A percentile compares a stretch with the other conserved stretches of the same genome.
phyloP scores from a whole-genome alignment of 192 early-diverging fungal species.

The Coemansia sp. region DNA sequence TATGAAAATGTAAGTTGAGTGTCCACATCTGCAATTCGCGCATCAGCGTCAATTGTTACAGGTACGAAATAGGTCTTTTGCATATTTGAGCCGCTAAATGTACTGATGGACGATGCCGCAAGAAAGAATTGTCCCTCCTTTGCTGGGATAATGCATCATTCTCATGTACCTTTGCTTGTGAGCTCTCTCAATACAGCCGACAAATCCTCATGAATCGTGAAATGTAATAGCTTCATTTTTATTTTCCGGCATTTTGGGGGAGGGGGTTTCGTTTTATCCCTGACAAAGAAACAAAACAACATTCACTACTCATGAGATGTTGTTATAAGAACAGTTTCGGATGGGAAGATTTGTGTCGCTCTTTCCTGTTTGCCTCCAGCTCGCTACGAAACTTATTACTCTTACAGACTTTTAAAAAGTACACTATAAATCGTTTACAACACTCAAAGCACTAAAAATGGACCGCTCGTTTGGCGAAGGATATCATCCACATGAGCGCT shows the following conservation, averaged over 20 bases:
- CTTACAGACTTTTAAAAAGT: no score
- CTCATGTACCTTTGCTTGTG: neutral
- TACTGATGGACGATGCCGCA: neutral
- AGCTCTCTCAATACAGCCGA: conserved; percentile 1
- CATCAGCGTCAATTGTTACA: neutral
- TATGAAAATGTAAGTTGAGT: neutral
- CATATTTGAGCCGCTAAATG: neutral
- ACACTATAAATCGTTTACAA: neutral
- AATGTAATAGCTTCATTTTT: neutral
- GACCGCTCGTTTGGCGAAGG: conserved; percentile 5
- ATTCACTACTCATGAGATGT: neutral
- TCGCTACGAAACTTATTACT: neutral
- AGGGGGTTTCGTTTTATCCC: neutral
- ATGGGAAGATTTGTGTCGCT: neutral
- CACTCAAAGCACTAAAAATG: neutral
- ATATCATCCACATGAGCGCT: conserved; percentile 9
- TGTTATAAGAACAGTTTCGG: neutral
- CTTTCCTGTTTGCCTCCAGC: neutral
- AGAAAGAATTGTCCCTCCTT: no score
- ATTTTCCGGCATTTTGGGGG: neutral
- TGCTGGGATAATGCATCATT: neutral
- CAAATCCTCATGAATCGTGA: conserved; percentile 1
- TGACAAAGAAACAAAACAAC: neutral
- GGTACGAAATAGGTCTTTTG: neutral
- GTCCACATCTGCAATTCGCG: neutral